Conservation (phyloP, 1,284 basidiomycete genomes). For the Ceratobasidium papillatum region DNA sequence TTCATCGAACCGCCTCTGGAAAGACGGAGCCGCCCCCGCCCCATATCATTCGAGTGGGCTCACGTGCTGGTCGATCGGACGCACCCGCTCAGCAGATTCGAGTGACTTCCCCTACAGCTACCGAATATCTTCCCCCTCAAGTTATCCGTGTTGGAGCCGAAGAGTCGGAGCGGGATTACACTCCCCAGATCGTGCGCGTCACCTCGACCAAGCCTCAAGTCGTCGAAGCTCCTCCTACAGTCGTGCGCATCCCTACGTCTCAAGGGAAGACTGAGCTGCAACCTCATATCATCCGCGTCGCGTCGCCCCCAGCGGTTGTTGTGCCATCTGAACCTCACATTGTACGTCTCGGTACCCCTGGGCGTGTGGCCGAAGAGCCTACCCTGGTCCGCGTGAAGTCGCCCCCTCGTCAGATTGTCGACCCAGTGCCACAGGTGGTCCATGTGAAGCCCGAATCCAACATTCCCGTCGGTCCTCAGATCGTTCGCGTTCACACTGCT, state of each 20-base stretch:
- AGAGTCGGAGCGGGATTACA: neutral
- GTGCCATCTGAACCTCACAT: constrained; percentile 26
- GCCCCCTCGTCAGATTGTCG: constrained; percentile 33
- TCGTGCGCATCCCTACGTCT: constrained; percentile 31
- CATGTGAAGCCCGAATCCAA: constrained; percentile 14
- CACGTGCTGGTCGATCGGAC: constrained; percentile 11
- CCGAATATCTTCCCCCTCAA: constrained; percentile 30
- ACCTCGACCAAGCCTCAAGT: constrained; percentile 14
- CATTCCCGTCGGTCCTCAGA: constrained; percentile 36
- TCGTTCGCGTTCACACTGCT: constrained; percentile 33
- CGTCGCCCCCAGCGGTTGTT: constrained; percentile 32
- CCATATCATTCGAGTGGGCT: constrained; percentile 31
- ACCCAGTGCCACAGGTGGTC: constrained; percentile 27
- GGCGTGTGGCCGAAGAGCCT: neutral
- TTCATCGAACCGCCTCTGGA: neutral
- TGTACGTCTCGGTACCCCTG: constrained; percentile 28
- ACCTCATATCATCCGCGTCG: constrained; percentile 32
- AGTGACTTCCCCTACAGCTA: constrained; percentile 4
- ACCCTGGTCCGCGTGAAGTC: constrained; percentile 20
- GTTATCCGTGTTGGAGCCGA: constrained; percentile 30
- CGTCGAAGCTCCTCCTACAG: constrained; percentile 33
- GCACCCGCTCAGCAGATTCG: constrained; percentile 18
- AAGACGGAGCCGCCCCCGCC: constrained; percentile 21
- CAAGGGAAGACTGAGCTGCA: constrained; percentile 30
- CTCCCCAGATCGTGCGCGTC: constrained; percentile 25